Base-by-base conservation (phyloP, 306 rosid species). In the Inga leiocalycina region DNA sequence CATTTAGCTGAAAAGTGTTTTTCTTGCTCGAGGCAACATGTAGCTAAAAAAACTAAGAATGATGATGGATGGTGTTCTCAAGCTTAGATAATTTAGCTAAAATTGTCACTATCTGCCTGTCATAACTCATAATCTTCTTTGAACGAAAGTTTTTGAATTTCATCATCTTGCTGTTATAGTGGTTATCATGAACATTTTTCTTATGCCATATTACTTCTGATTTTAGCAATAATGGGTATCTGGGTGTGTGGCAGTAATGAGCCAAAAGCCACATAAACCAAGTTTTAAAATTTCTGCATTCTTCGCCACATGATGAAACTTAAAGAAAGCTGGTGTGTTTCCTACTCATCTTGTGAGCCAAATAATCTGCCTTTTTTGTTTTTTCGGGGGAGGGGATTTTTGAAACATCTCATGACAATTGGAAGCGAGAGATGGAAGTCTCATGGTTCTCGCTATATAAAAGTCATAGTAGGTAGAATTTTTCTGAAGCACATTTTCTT, bases 1-100 rank as follows among this genome's bases (percentile, higher is more conserved):
- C 76, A 44, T 57, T 43, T 77, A n/a, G 74, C 71, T 66, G 43
- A 72, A 64, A 35, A 30, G 16, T 74, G 73, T 66, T 74, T 77
- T 77, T 67, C 30, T 78, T 67, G 27, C 65, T 66, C 69, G 43
- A 56, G 67, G 66, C 52, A 66, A 73, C 74, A 52, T 44, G 22
- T 22, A 71, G 44, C n/a, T 10, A 71, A 71, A 64, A 74, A 74
- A 71, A 51, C 34, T 79, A 68, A 78, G 43, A 52, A 35, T 54
- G 9, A 51, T 51, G 52, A 44, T 49, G 76, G 65, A 30, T 51
- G 45, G 12, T 78, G 77, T 78, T 67, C 5, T 48, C 54, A 48
- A 48, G 54, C 19, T 48, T 48, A 48, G 17, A 48, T 48, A 13
- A 11, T 48, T 48, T 48, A 48, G 54, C 16, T 48, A 48, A 48